A percentile compares a stretch with the other conserved stretches of the same genome.
Conservation (phyloP, 148 eudicot genomes). For the Spergularia bocconei region DNA sequence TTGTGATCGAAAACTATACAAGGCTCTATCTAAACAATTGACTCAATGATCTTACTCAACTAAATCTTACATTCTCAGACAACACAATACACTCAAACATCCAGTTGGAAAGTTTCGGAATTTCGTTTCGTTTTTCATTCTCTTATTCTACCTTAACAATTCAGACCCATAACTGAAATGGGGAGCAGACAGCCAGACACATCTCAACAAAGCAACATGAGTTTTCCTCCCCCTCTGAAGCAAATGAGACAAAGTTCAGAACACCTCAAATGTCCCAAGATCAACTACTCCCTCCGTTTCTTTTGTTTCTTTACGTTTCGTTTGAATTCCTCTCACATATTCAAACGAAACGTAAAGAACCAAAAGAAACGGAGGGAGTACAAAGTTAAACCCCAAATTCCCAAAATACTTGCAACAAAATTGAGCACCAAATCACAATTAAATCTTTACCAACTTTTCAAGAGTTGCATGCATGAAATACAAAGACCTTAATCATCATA, state of each 20-base stretch:
- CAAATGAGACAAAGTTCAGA: neutral
- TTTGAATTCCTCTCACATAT: too few species aligned
- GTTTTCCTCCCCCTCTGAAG: too few species aligned
- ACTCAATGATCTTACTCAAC: neutral
- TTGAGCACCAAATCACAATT: neutral
- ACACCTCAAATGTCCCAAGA: neutral
- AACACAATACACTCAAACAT: slow-evolving; percentile 1
- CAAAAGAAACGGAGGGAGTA: too few species aligned
- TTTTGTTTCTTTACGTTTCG: too few species aligned
- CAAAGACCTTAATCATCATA: neutral
- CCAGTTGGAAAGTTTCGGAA: neutral
- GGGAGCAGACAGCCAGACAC: neutral
- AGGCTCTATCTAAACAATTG: neutral
- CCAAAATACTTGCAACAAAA: neutral
- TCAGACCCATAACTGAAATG: neutral
- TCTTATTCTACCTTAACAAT: neutral
- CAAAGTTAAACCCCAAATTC: neutral
- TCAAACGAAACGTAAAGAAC: too few species aligned
- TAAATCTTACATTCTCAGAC: neutral
- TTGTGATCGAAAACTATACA: neutral
- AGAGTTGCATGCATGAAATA: slow-evolving; percentile 9
- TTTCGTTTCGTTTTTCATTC: neutral
- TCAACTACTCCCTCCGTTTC: too few species aligned
- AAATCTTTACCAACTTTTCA: neutral
- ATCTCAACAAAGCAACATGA: neutral